Evolutionary conservation across 2,329 filamentous ascomycete genomes (phyloP), one percentile per base, ranked within the genome.

Genomic region (Botrytis fabae): DNA sequence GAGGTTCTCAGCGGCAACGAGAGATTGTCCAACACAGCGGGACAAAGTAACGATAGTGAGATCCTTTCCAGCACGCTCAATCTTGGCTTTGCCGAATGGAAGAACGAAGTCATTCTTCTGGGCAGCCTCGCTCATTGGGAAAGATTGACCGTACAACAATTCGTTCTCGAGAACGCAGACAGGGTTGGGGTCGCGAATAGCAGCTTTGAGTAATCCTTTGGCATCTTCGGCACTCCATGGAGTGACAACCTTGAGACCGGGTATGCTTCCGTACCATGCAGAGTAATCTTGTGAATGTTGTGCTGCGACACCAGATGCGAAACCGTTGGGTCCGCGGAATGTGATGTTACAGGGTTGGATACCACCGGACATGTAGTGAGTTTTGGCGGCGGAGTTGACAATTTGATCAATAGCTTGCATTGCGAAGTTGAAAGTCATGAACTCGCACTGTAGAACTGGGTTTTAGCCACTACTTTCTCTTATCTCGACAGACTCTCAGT

Each of bases 351-450:
- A 99, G 80, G 96, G 96, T 86, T 99, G 96, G 84, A 98, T 98
- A 84, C 96, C 96, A 81, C 96, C 96, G 77, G 96, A 98, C 96
- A 99, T 99, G 89, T 99, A 99, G 82, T 99, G 95, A 73, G 96
- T 99, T 89, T 99, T 99, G 82, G 94, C 96, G 79, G 89, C 96
- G 68, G 95, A 98, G 91, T 99, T 99, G 90, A 99, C 95, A 83
- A 99, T 93, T 84, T 99, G 96, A 84, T 99, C 96, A 84, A 99
- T 99, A 83, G 96, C 94, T 87, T 99, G 96, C 96, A 99, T 99
- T 84, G 96, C 95, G 83, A 98, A 98, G 90, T 99, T 99, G 91
- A 97, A 98, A 81, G 96, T 99, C 96, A 99, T 99, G 89, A 99
- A 99, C 87, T 99, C 96, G 89, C 93, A 96, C 93, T 96, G 78